Evolutionary conservation across 2,329 filamentous ascomycete species (phyloP), one percentile per base, ranked within the genome.

Genomic region (Lachnellula cervina): DNA sequence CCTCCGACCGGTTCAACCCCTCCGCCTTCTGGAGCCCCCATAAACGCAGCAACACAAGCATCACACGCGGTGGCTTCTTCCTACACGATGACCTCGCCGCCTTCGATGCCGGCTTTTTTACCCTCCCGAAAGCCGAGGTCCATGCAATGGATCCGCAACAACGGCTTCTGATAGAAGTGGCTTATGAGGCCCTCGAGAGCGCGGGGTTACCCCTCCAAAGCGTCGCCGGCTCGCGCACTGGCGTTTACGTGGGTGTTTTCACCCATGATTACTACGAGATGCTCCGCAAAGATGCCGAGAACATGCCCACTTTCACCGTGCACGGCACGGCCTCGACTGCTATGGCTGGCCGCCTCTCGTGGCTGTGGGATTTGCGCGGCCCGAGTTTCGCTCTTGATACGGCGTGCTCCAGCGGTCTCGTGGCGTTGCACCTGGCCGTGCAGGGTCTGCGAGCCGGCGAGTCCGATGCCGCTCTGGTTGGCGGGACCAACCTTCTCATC

Each of bases 381-480:
- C n/a, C n/a, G n/a, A n/a, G n/a, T n/a, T n/a, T n/a, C n/a, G n/a
- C n/a, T n/a, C n/a, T n/a, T n/a, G n/a, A n/a, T n/a, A n/a, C n/a
- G n/a, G n/a, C n/a, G n/a, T 84, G 81, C 66, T 81, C 78, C 34
- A 77, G 76, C 4, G 79, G 77, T 47, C 69, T 84, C 19, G 75
- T 80, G 5, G 76, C 77, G 1, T 70, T 83, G 3, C 78, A 83
- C 61, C 56, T 64, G 28, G 80, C 78, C 1, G 76, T 75, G 17
- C 75, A 79, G 52, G 76, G 74, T 28, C 66, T 83, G 1, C 70
- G 73, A 4, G 69, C 61, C 14, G 72, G 74, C 1, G 76, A 81
- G 49, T 71, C 72, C 0, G 71, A 13, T 8, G 28, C 35, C n/a
- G 59, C 61, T 11, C 28, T 62, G 13, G 58, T 62, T 19, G 52